Percentiles rank a stretch among this genome's conserved stretches.
Evolutionary conservation across 1,139 yeast species (phyloP).

Genomic region (Yamadazyma trypodendri): DNA sequence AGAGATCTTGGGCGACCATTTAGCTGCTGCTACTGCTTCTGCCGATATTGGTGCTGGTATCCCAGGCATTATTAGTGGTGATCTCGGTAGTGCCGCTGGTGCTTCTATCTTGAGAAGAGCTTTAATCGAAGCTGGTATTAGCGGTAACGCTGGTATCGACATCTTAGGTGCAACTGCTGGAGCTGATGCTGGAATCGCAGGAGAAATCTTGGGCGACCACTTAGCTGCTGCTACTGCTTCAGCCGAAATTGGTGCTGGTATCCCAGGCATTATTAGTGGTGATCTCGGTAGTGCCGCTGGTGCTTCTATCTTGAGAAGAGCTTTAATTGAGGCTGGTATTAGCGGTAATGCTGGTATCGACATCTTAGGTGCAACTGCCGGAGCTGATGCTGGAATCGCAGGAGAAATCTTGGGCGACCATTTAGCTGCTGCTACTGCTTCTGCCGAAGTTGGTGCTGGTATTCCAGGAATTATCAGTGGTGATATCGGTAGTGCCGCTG

Average conservation of each 20-base stretch:
- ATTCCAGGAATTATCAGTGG: constrained; percentile 9
- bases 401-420: constrained; percentile 13
- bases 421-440: constrained; percentile 11
- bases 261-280: constrained; percentile 10
- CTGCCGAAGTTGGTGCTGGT: constrained; percentile 10
- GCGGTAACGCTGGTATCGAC: constrained; percentile 15
- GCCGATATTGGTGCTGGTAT: constrained; percentile 10
- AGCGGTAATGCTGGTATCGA: constrained; percentile 7
- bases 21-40: constrained; percentile 12
- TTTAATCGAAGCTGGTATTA: constrained; percentile 14
- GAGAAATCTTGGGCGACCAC: constrained; percentile 12
- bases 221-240: constrained; percentile 10
- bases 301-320: constrained; percentile 12
- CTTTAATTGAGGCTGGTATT: constrained; percentile 7
- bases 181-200: constrained; percentile 11
- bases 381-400: constrained; percentile 10
- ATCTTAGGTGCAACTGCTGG: constrained; percentile 9
- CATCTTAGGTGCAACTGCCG: constrained; percentile 12
- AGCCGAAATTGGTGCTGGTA: constrained; percentile 4
- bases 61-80: constrained; percentile 11
- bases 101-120: constrained; percentile 13
- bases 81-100: constrained; percentile 9
- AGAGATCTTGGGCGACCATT: constrained; percentile 11
- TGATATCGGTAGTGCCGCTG: constrained; percentile 9
- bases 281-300: constrained; percentile 10